Evolutionary conservation across 257 asterid species (phyloP).

Genomic region (Salvia hispanica): DNA sequence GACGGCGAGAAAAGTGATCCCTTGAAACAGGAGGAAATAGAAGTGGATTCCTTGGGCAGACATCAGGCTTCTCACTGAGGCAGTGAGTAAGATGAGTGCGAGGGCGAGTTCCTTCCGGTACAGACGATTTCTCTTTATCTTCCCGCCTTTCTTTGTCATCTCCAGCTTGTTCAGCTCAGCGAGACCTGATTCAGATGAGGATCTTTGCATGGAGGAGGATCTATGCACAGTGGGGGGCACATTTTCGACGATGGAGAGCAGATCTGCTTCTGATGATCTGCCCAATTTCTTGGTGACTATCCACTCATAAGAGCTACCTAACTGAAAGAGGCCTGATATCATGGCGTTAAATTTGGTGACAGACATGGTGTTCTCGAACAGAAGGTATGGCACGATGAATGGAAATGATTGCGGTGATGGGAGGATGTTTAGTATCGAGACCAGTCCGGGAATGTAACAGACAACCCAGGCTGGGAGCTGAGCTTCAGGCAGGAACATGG

Average conservation of each 20-base stretch:
- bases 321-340: conserved; percentile 78
- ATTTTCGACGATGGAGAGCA: conserved; percentile 53
- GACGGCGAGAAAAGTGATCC: conserved; percentile 74
- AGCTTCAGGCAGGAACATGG: conserved; percentile 96
- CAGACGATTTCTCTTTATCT: conserved; percentile 57
- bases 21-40: conserved; percentile 89
- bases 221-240: conserved; percentile 37
- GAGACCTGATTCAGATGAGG: conserved; percentile 69
- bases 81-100: conserved; percentile 71
- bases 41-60: conserved; percentile 92
- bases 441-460: conserved; percentile 81
- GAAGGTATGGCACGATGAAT: conserved; percentile 85
- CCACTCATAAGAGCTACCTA: conserved; percentile 92
- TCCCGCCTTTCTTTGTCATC: conserved; percentile 52
- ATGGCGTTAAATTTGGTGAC: conserved; percentile 88
- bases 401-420: conserved; percentile 86
- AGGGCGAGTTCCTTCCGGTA: conserved; percentile 87
- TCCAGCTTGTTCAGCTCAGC: conserved; percentile 64
- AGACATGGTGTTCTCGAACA: conserved; percentile 92
- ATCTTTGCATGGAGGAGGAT: conserved; percentile 47
- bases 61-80: conserved; percentile 85
- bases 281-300: conserved; percentile 85
- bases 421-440: conserved; percentile 77
- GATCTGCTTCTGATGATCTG: conserved; percentile 81
- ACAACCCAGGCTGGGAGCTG: conserved; percentile 86